These are phyloP conservation scores for Phyllosticta ampelicida DNA, from an alignment of 2,329 filamentous ascomycete genomes.

Conservation along the genomic window DNA sequence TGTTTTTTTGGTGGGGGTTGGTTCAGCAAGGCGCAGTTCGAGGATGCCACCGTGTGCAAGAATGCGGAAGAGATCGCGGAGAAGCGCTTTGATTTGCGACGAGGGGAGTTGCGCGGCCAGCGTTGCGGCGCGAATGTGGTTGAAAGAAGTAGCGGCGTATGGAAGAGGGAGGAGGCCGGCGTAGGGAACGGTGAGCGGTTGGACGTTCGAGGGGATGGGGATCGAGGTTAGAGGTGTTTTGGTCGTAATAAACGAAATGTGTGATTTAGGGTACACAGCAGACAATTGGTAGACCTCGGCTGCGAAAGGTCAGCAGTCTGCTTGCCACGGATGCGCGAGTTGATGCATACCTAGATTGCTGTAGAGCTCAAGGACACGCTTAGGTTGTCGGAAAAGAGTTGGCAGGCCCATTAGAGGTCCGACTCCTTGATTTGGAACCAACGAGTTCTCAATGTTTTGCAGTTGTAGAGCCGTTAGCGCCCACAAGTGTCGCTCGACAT, in stretches of 20 bases:
- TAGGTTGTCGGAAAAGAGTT: constrained; percentile 16
- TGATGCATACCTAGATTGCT: constrained; percentile 21
- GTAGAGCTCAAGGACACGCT: constrained; percentile 24
- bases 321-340: not conserved
- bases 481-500: constrained; percentile 50
- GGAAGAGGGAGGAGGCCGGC: constrained; percentile 41
- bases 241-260: constrained; percentile 27
- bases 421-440: constrained; percentile 15
- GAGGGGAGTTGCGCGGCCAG: constrained; percentile 48
- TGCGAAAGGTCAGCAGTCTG: constrained; percentile 16
- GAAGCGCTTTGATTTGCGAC: constrained; percentile 44
- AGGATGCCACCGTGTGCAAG: constrained; percentile 46
- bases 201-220: constrained; percentile 23
- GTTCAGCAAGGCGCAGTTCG: constrained; percentile 52
- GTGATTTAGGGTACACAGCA: constrained; percentile 28
- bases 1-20: constrained; percentile 45
- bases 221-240: constrained; percentile 20
- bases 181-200: constrained; percentile 22
- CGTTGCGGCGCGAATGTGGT: constrained; percentile 34
- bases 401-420: constrained; percentile 8
- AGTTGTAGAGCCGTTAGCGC: constrained; percentile 47
- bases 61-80: constrained; percentile 47
- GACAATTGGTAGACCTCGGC: constrained; percentile 37
- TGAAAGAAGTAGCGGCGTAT: constrained; percentile 23
- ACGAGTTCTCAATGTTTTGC: constrained; percentile 22